These are phyloP conservation scores for Allium cepa DNA, from an alignment of 106 monocot species.

Conservation along the genomic window DNA sequence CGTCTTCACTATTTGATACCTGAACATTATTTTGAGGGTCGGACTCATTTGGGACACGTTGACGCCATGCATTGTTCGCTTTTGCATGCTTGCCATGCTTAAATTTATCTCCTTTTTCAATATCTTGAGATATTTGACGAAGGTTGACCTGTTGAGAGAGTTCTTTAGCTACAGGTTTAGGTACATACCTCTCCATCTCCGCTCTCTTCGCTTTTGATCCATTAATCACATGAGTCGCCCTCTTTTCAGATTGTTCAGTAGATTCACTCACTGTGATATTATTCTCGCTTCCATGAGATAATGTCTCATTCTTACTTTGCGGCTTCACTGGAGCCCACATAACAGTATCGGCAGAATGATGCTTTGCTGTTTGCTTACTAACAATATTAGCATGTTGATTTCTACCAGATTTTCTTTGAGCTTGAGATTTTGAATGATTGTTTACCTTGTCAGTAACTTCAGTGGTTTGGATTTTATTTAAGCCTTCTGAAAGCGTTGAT, in stretches of 20 bases:
- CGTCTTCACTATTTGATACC: constrained; percentile 5
- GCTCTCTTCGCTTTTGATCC: constrained; percentile 62
- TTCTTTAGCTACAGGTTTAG: constrained; percentile 68
- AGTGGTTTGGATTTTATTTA: constrained; percentile 1
- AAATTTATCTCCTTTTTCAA: constrained; percentile 20
- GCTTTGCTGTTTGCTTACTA: constrained; percentile 35
- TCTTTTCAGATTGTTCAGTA: constrained; percentile 16
- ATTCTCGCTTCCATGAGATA: constrained; percentile 17
- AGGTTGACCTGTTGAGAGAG: constrained; percentile 21
- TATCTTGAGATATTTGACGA: constrained; percentile 11
- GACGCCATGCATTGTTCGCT: constrained; percentile 56
- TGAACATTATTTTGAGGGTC: constrained; percentile 7
- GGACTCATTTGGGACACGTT: constrained; percentile 22
- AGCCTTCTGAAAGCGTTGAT: constrained; percentile 16
- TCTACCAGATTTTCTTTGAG: constrained; percentile 35
- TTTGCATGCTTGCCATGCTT: constrained; percentile 39
- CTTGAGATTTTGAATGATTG: constrained; percentile 48
- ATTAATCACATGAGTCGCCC: constrained; percentile 23
- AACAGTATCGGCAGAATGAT: constrained; percentile 47
- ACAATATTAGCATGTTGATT: constrained; percentile 22
- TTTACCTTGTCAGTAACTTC: constrained; percentile 16
- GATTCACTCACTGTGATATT: not conserved
- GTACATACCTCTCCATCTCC: constrained; percentile 94
- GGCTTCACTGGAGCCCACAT: constrained; percentile 86
- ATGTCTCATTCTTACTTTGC: constrained; percentile 28